Percentiles rank a stretch among this genome's conserved stretches.
These are phyloP conservation scores for Wickerhamiella spandovensis DNA, from an alignment of 805 yeast species.

Conservation along the genomic window DNA sequence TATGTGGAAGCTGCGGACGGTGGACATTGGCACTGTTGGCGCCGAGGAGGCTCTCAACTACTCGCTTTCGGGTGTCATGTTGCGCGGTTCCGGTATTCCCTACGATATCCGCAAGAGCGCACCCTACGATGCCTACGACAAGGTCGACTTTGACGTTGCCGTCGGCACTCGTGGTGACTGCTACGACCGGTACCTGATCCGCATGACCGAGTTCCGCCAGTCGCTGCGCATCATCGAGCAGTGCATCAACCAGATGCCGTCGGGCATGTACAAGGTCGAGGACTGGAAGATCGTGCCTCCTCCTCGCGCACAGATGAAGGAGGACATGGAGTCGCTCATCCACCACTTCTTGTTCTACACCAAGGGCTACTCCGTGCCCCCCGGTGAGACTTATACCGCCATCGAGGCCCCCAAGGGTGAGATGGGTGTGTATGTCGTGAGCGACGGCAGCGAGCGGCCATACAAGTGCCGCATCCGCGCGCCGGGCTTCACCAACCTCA, in stretches of 20 bases:
- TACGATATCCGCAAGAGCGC: slow-evolving; percentile 74
- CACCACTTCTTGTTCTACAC: slow-evolving; percentile 82
- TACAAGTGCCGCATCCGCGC: slow-evolving; percentile 87
- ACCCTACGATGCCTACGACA: slow-evolving; percentile 82
- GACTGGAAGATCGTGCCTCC: slow-evolving; percentile 80
- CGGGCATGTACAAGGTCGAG: slow-evolving; percentile 83
- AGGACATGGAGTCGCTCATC: slow-evolving; percentile 84
- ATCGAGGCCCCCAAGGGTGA: slow-evolving; percentile 94
- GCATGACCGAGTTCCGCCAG: slow-evolving; percentile 90
- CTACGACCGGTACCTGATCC: slow-evolving; percentile 73
- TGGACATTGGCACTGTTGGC: slow-evolving; percentile 64
- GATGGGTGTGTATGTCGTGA: slow-evolving; percentile 80
- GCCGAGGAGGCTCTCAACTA: slow-evolving; percentile 82
- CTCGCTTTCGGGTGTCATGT: slow-evolving; percentile 74
- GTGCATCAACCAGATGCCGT: slow-evolving; percentile 83
- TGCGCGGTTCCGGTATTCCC: slow-evolving; percentile 83
- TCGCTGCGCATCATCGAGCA: slow-evolving; percentile 79
- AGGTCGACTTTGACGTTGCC: slow-evolving; percentile 74
- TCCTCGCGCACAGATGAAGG: slow-evolving; percentile 69
- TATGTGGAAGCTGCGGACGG: slow-evolving; percentile 81
- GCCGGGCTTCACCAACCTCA: slow-evolving; percentile 87
- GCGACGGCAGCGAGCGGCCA: slow-evolving; percentile 84
- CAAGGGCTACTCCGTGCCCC: slow-evolving; percentile 80
- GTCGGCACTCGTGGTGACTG: slow-evolving; percentile 85
- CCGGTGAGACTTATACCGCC: slow-evolving; percentile 82